phyloP scores from a whole-genome alignment of 2,329 filamentous ascomycete genomes.

The Exophiala mesophila region DNA sequence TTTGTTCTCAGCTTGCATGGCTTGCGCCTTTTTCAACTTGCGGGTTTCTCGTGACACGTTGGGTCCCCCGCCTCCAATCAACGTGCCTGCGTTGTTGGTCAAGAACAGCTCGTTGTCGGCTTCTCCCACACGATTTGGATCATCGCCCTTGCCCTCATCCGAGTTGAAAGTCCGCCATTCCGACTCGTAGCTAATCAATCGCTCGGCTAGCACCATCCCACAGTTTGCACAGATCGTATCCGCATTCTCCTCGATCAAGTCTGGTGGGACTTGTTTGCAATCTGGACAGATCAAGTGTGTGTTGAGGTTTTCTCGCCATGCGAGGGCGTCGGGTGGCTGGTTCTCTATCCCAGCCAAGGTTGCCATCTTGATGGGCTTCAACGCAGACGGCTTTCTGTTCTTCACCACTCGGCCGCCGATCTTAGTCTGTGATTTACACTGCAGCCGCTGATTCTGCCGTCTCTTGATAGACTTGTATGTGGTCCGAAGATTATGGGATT shows the following conservation, averaged over 20 bases:
- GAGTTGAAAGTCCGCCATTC: constrained; percentile 99
- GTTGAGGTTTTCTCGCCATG: constrained; percentile 79
- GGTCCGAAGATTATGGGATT: constrained; percentile 43
- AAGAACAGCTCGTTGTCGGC: constrained; percentile 86
- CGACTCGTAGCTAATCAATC: constrained; percentile 90
- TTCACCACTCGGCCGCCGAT: constrained; percentile 27
- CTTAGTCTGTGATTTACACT: constrained; percentile 13
- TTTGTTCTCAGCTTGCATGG: constrained; percentile 76
- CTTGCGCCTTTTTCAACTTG: constrained; percentile 78
- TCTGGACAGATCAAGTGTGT: constrained; percentile 82
- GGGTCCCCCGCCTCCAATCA: constrained; percentile 56
- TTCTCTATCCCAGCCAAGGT: constrained; percentile 37
- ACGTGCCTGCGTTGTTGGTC: constrained; percentile 43
- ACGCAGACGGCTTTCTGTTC: constrained; percentile 9
- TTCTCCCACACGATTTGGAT: constrained; percentile 96
- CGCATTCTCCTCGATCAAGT: constrained; percentile 84
- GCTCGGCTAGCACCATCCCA: constrained; percentile 82
- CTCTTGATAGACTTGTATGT: constrained; percentile 43
- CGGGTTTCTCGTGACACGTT: constrained; percentile 53
- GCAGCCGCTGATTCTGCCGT: constrained; percentile 33
- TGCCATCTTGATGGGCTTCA: constrained; percentile 33
- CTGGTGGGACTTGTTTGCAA: constrained; percentile 86
- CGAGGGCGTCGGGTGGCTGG: constrained; percentile 35
- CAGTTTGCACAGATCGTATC: constrained; percentile 92
- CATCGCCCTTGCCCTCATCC: constrained; percentile 85